These are phyloP conservation scores for Syncephalastrum contaminatum DNA, from an alignment of 371 early-diverging fungal genomes.

Conservation along the genomic window DNA sequence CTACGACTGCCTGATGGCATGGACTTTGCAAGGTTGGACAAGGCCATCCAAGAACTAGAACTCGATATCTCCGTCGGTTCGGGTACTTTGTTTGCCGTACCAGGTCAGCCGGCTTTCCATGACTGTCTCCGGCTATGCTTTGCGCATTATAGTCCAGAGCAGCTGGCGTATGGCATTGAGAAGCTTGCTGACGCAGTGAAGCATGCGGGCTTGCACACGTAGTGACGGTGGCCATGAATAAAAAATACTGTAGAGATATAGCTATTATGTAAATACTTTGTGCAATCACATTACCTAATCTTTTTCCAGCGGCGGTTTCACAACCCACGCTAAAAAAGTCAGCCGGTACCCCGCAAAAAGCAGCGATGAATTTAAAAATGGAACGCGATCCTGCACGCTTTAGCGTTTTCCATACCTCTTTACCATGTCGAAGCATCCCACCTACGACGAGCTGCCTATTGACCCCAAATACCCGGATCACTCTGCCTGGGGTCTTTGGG, in stretches of 20 bases:
- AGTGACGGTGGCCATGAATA: too few species aligned
- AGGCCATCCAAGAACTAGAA: constrained; percentile 13
- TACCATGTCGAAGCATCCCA: constrained; percentile 13
- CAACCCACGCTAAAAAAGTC: too few species aligned
- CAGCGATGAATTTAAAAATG: too few species aligned
- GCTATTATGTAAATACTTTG: too few species aligned
- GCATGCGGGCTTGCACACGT: not conserved
- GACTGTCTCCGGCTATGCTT: constrained; percentile 18
- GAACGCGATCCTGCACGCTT: too few species aligned
- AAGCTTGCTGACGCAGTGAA: constrained; percentile 8
- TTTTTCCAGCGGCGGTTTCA: too few species aligned
- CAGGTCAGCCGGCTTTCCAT: constrained; percentile 2
- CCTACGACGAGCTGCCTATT: constrained; percentile 23
- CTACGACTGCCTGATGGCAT: constrained; percentile 29
- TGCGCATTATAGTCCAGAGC: constrained; percentile 12
- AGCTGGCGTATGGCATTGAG: not conserved
- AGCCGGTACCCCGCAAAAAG: too few species aligned
- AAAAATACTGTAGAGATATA: too few species aligned
- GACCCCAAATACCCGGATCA: constrained; percentile 18
- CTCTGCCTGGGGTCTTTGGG: constrained; percentile 48
- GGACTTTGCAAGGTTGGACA: constrained; percentile 12
- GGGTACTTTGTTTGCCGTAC: constrained; percentile 25
- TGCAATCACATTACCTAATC: not conserved
- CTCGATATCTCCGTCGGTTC: constrained; percentile 24
- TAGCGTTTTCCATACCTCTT: not conserved